Base-by-base conservation (phyloP, 2,329 filamentous ascomycete genomes). In the Aureobasidium lini region DNA sequence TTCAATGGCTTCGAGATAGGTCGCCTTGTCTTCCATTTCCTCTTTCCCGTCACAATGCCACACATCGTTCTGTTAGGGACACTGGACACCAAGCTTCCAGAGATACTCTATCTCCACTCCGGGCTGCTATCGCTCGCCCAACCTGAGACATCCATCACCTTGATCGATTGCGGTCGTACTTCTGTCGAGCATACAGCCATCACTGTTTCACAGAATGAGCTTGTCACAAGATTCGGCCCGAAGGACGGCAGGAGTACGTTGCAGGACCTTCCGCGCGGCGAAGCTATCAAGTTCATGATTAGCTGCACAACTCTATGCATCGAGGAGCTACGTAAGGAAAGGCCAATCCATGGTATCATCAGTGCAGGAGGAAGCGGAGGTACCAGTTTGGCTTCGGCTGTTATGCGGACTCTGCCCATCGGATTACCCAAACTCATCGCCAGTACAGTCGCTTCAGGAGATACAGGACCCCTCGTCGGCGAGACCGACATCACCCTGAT, bases 351-450 rank as follows among this genome's bases (percentile, higher is more conserved):
- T 61, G 85, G 77, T 1, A 77, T 85, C 13, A 71, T 88, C 11
- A 78, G 77, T 0, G 78, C 84, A 0, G 86, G 84, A 7, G 86
- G 86, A 0, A 86, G 82, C 0, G 79, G 82, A 23, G 83, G 84
- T 0, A 88, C 85, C 0, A 80, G 81, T 2, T 75, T 89, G 10
- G 79, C 80, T 0, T 77, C 85, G 0, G 73, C 79, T 0, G 78
- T 84, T 0, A 88, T 89, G 84, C 76, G 83, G 13, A 79, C 76
- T 0, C 68, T 86, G 0, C 85, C 86, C 0, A 75, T 89, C 11
- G 85, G 85, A 0, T 80, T 89, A 53, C 86, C 87, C 0, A 89
- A 89, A 66, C 64, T 89, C 46, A 84, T 89, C 56, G 82, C 89
- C 2, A 86, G 83, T 23, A 89, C 87, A 0, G 81, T 89, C 64